Conservation (phyloP, 202 grass and related monocot species). For the Panicum hallii region DNA sequence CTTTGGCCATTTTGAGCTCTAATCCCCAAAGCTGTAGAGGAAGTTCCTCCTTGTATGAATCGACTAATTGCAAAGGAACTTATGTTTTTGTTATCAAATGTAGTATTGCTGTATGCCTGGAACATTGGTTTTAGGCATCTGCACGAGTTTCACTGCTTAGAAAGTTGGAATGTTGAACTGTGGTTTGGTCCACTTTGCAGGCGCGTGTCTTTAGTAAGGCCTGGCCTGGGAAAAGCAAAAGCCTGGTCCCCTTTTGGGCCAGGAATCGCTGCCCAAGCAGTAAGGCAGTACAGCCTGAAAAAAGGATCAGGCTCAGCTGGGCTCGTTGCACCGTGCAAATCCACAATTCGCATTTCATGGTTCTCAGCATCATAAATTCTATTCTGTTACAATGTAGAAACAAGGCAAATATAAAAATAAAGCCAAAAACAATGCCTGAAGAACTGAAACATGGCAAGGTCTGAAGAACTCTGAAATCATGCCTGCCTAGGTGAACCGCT, state of each 20-base stretch:
- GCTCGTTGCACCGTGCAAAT: neutral
- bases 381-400: neutral
- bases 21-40: neutral
- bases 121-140: slow-evolving; percentile 4
- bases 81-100: neutral
- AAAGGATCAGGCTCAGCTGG: neutral
- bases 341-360: neutral
- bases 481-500: too few relatives aligned
- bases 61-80: neutral
- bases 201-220: neutral
- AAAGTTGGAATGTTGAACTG: neutral
- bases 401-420: neutral
- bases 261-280: too few relatives aligned
- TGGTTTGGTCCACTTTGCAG: neutral
- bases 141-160: neutral
- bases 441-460: too few relatives aligned
- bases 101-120: neutral
- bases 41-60: slow-evolving; percentile 15
- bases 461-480: too few relatives aligned
- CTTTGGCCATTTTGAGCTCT: slow-evolving; percentile 67
- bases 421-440: neutral
- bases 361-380: neutral
- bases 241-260: neutral
- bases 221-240: neutral
- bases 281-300: too few relatives aligned